Percentiles rank a stretch among this genome's conserved stretches.
Conservation (phyloP, 805 yeast species). For the Kazachstania bromeliacearum region DNA sequence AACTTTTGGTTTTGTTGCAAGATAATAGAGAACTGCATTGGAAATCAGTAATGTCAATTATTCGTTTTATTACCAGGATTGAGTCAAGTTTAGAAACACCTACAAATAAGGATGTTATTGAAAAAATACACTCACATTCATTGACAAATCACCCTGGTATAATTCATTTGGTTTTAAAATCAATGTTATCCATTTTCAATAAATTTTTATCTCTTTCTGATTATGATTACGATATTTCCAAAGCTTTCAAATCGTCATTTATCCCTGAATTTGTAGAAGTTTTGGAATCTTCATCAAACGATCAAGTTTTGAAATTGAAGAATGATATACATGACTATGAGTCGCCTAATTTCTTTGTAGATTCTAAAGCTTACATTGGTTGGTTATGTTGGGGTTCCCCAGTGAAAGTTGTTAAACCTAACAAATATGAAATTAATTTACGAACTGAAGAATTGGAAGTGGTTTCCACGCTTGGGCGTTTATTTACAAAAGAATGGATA, state of each 20-base stretch:
- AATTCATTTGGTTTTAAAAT: slow-evolving; percentile 49
- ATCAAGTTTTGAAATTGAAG: slow-evolving; percentile 36
- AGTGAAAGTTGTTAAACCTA: slow-evolving; percentile 32
- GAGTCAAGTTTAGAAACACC: slow-evolving; percentile 46
- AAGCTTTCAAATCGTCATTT: slow-evolving; percentile 35
- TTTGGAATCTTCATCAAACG: slow-evolving; percentile 36
- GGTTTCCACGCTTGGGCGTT: slow-evolving; percentile 35
- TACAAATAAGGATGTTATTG: slow-evolving; percentile 33
- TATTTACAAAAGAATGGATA: slow-evolving; percentile 53
- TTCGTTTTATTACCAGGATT: slow-evolving; percentile 42
- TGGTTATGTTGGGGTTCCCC: slow-evolving; percentile 69
- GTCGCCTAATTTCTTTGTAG: slow-evolving; percentile 46
- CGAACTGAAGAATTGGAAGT: slow-evolving; percentile 35
- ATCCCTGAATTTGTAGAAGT: slow-evolving; percentile 34
- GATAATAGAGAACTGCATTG: slow-evolving; percentile 33
- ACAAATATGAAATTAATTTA: slow-evolving; percentile 30
- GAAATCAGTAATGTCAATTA: slow-evolving; percentile 43
- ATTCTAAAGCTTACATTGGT: slow-evolving; percentile 48
- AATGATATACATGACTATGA: slow-evolving; percentile 42
- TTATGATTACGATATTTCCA: slow-evolving; percentile 39
- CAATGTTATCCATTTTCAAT: slow-evolving; percentile 44
- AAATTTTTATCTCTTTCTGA: slow-evolving; percentile 38
- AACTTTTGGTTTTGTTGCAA: slow-evolving; percentile 20
- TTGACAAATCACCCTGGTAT: slow-evolving; percentile 61
- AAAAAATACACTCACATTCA: slow-evolving; percentile 38